phyloP scores from a whole-genome alignment of 495 filamentous ascomycete genomes.

The Talaromyces ruber region DNA sequence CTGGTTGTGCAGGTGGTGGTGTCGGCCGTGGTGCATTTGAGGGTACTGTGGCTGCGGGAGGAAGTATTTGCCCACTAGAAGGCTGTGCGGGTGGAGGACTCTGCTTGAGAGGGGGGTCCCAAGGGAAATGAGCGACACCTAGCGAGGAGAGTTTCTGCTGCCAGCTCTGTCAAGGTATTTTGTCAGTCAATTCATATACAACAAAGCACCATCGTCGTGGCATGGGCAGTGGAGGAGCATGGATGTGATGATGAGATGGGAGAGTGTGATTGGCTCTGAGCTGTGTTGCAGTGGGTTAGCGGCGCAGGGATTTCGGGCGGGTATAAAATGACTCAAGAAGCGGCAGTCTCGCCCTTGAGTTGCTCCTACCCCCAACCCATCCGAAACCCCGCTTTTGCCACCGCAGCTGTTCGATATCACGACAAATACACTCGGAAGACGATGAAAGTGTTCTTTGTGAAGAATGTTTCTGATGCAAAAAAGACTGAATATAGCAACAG shows the following conservation, averaged over 20 bases:
- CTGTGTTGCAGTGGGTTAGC: slow-evolving; percentile 4
- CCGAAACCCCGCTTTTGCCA: slow-evolving; percentile 5
- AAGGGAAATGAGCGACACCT: slow-evolving; percentile 81
- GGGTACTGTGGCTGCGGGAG: slow-evolving; percentile 44
- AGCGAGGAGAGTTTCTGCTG: slow-evolving; percentile 78
- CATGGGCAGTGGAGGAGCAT: background rate
- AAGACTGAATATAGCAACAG: slow-evolving; percentile 5
- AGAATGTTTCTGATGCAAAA: background rate
- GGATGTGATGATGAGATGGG: background rate
- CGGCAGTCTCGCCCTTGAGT: slow-evolving; percentile 7
- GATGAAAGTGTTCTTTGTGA: background rate
- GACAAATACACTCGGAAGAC: background rate
- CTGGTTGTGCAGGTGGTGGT: slow-evolving; percentile 21
- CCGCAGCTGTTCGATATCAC: background rate
- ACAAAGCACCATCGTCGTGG: background rate
- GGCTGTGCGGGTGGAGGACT: slow-evolving; percentile 35
- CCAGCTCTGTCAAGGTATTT: slow-evolving; percentile 62
- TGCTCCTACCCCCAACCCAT: background rate
- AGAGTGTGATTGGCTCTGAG: background rate
- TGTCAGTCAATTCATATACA: slow-evolving; percentile 12
- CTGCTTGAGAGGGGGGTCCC: slow-evolving; percentile 61
- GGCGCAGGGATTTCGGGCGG: slow-evolving; percentile 3
- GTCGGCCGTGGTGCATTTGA: slow-evolving; percentile 43
- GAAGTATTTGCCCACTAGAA: slow-evolving; percentile 34
- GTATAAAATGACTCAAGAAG: slow-evolving; percentile 14